These are phyloP conservation scores for Scutellaria galericulata DNA, from an alignment of 257 asterid species.

Conservation along the genomic window DNA sequence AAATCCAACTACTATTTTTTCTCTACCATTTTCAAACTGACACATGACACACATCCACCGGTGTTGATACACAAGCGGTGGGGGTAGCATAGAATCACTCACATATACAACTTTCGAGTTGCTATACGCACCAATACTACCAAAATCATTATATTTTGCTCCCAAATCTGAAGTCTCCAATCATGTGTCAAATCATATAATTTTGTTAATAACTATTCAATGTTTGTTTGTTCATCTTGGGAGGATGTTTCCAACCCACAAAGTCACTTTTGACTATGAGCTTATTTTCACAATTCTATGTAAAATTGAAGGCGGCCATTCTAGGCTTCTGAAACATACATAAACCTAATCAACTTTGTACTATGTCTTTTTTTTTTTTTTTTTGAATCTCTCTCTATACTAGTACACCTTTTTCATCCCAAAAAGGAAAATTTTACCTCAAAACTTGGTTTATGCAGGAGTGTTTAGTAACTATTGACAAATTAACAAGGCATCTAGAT, in stretches of 20 bases:
- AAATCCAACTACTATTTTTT: too few relatives aligned
- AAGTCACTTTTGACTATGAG: background rate
- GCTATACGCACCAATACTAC: background rate
- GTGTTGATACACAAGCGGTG: too few relatives aligned
- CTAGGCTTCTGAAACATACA: conserved; percentile 6
- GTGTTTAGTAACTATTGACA: conserved; percentile 4
- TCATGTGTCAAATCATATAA: background rate
- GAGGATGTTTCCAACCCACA: conserved; percentile 27
- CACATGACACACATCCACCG: too few relatives aligned
- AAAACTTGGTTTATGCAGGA: conserved; percentile 11
- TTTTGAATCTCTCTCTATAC: background rate
- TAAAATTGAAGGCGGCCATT: conserved; percentile 24
- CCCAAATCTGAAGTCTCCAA: background rate
- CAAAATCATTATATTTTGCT: background rate
- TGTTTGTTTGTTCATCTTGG: background rate
- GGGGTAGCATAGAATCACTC: too few relatives aligned
- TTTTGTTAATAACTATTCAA: background rate
- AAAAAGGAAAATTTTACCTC: background rate
- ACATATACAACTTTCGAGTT: conserved; percentile 7
- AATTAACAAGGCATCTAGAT: conserved; percentile 12
- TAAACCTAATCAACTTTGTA: background rate
- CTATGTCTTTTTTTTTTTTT: background rate
- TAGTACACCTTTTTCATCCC: conserved; percentile 9
- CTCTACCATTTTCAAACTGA: too few relatives aligned
- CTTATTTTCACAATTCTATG: background rate